Percentiles rank a stretch among this genome's conserved stretches.
These are phyloP conservation scores for Teunomyces aglyptinius DNA, from an alignment of 805 yeast genomes.

Conservation along the genomic window DNA sequence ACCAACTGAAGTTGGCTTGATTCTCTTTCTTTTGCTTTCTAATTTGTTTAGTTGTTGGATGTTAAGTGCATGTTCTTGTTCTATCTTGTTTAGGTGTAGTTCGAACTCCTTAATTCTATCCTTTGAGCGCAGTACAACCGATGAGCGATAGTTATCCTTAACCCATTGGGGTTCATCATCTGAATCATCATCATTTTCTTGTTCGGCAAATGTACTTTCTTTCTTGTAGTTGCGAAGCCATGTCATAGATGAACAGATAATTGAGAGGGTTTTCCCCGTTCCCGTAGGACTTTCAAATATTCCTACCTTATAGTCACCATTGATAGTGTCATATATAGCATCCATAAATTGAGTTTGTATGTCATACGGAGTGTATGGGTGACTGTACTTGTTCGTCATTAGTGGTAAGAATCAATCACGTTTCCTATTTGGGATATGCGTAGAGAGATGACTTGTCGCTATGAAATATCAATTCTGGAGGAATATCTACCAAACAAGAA, in stretches of 20 bases:
- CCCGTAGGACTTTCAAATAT: conserved; percentile 94
- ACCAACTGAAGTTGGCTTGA: conserved; percentile 1
- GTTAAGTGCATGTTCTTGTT: conserved; percentile 19
- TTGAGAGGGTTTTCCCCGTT: conserved; percentile 85
- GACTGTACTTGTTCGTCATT: conserved; percentile 43
- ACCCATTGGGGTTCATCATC: conserved; percentile 76
- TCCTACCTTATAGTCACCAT: conserved; percentile 59
- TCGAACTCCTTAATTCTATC: conserved; percentile 39
- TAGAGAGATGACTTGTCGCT: not conserved
- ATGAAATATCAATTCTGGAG: no score
- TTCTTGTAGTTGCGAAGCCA: conserved; percentile 66
- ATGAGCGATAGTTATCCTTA: conserved; percentile 32
- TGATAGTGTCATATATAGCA: conserved; percentile 63
- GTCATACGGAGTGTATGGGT: conserved; percentile 79
- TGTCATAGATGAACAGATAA: conserved; percentile 80
- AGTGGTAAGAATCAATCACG: not conserved
- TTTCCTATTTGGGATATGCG: conserved; percentile 4
- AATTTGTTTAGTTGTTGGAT: conserved; percentile 13
- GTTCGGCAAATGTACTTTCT: conserved; percentile 7
- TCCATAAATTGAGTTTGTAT: conserved; percentile 79
- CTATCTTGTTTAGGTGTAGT: conserved; percentile 34
- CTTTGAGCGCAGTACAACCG: conserved; percentile 27
- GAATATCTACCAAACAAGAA: no score
- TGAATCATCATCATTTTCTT: conserved; percentile 19
- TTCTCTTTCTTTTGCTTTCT: conserved; percentile 7